Percentiles rank a stretch among this genome's conserved stretches.
phyloP scores from a whole-genome alignment of 2,329 filamentous ascomycete species.

The Colletotrichum melonis region DNA sequence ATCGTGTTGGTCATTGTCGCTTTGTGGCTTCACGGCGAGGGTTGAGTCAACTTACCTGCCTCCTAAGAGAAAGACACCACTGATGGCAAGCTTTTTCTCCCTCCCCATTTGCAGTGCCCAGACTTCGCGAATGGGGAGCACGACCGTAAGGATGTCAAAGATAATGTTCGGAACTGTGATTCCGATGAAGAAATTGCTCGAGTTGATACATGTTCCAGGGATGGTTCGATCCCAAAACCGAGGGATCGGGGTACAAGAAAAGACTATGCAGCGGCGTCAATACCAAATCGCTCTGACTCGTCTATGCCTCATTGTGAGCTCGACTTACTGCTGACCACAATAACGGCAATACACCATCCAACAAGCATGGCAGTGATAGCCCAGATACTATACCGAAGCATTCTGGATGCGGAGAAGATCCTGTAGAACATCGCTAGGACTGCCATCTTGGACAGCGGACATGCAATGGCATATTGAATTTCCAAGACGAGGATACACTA shows the following conservation, averaged over 20 bases:
- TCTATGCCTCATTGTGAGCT: background rate
- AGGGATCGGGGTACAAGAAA: background rate
- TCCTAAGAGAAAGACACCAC: background rate
- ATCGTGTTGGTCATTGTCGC: background rate
- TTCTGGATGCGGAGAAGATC: conserved; percentile 18
- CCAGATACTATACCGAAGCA: background rate
- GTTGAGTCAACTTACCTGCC: background rate
- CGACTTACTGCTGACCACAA: conserved; percentile 5
- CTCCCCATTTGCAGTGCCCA: conserved; percentile 7
- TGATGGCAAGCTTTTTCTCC: conserved; percentile 12
- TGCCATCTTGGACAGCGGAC: conserved; percentile 6
- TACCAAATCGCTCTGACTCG: too few relatives aligned
- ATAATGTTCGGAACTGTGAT: background rate
- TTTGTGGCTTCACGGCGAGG: background rate
- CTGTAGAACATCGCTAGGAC: conserved; percentile 12
- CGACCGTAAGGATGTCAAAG: background rate
- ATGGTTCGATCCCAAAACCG: background rate
- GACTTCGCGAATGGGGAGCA: conserved; percentile 1
- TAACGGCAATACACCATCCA: conserved; percentile 3
- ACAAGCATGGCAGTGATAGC: background rate
- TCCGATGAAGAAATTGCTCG: conserved; percentile 8
- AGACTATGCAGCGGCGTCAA: too few relatives aligned
- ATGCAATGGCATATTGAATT: background rate
- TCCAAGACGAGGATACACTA: conserved; percentile 6
- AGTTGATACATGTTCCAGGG: conserved; percentile 4